phyloP scores from a whole-genome alignment of 179 eudicot species.

The Heliamphora pulchella region DNA sequence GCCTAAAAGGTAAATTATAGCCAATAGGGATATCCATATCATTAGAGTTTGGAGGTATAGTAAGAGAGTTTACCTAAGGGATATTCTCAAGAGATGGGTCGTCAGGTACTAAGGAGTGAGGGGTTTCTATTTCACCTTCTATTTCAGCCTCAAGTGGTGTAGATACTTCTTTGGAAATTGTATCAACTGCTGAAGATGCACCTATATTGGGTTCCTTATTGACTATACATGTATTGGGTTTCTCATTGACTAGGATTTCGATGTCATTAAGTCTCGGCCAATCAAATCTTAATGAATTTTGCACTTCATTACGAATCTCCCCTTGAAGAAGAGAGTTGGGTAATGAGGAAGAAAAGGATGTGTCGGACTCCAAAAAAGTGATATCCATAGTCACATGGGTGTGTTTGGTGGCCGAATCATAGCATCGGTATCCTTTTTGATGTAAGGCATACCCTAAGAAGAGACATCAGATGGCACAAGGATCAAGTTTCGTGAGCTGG shows the following conservation, averaged over 20 bases:
- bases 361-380: not conserved
- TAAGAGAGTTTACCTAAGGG: not conserved
- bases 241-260: not conserved
- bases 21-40: not conserved
- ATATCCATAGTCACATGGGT: not conserved
- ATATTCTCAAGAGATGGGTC: not conserved
- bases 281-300: not conserved
- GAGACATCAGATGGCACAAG: too few species aligned
- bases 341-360: not conserved
- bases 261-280: not conserved
- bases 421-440: too few species aligned
- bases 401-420: too few species aligned
- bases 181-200: too few species aligned
- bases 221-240: not conserved
- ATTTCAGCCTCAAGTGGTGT: not conserved
- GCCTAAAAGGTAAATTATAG: conserved; percentile 4
- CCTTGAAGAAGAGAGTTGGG: not conserved
- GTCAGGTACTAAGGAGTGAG: not conserved
- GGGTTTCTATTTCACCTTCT: too few species aligned
- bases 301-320: not conserved
- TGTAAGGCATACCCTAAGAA: too few species aligned
- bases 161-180: too few species aligned
- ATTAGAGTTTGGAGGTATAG: not conserved
- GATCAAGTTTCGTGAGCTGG: too few species aligned
- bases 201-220: too few species aligned